Conservation (phyloP, 208 protist genomes). For the Acanthamoeba royreba region DNA sequence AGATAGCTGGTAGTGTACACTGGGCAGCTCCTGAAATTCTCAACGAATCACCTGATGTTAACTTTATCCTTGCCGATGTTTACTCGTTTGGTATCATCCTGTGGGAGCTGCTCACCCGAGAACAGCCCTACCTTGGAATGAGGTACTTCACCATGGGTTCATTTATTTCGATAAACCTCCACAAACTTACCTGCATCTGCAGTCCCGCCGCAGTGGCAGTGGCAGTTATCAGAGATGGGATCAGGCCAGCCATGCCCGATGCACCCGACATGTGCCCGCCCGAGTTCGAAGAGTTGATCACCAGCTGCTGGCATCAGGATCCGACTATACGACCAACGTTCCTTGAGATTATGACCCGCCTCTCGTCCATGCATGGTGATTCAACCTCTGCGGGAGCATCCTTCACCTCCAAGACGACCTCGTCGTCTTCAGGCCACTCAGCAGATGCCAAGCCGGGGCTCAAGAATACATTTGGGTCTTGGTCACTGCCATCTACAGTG, state of each 20-base stretch:
- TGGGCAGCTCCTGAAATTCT: neutral
- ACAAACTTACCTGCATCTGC: too few species aligned
- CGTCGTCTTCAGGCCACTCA: neutral
- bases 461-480: too few species aligned
- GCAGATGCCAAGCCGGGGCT: neutral
- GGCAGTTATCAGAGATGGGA: neutral
- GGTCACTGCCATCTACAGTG: neutral
- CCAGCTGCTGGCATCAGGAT: neutral
- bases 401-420: neutral
- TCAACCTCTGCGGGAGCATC: too few species aligned
- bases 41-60: neutral
- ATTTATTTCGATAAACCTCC: too few species aligned
- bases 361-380: neutral
- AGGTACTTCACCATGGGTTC: too few species aligned
- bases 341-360: neutral
- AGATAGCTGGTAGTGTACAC: neutral
- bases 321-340: neutral
- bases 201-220: neutral
- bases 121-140: neutral
- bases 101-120: neutral
- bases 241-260: neutral
- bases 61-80: neutral
- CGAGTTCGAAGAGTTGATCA: neutral
- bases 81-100: neutral
- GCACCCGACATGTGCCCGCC: neutral